Evolutionary conservation across 2,329 filamentous ascomycete species (phyloP).

Genomic region (Venturia pyrina): DNA sequence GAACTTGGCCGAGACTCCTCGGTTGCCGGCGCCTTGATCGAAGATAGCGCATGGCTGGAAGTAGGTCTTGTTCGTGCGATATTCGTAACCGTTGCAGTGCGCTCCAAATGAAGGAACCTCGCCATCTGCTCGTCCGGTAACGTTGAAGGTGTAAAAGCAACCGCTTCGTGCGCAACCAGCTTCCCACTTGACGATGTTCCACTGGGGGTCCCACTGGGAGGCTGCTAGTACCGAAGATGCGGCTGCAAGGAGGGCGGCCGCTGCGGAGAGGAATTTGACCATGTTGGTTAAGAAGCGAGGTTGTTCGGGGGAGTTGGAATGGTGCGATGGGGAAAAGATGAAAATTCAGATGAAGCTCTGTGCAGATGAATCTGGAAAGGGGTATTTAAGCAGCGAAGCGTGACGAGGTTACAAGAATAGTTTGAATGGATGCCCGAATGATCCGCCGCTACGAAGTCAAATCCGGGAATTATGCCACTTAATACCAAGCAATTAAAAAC

Average conservation of each 20-base stretch:
- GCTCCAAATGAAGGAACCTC: slow-evolving; percentile 16
- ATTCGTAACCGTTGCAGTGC: slow-evolving; percentile 17
- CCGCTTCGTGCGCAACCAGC: slow-evolving; percentile 17
- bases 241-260: neutral
- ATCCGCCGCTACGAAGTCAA: neutral
- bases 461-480: neutral
- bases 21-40: neutral
- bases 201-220: neutral
- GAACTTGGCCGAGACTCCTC: neutral
- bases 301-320: neutral
- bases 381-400: neutral
- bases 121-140: slow-evolving; percentile 16
- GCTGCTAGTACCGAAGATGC: neutral
- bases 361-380: no score
- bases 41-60: neutral
- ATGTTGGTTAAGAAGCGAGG: neutral
- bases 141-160: slow-evolving; percentile 20
- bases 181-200: slow-evolving; percentile 13
- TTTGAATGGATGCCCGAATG: neutral
- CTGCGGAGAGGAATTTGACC: neutral
- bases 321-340: neutral
- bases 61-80: slow-evolving; percentile 10
- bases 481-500: neutral
- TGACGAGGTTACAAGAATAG: neutral
- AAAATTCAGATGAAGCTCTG: neutral